Evolutionary conservation across 768 basidiomycete species (phyloP).

Genomic region (Artomyces pyxidatus): DNA sequence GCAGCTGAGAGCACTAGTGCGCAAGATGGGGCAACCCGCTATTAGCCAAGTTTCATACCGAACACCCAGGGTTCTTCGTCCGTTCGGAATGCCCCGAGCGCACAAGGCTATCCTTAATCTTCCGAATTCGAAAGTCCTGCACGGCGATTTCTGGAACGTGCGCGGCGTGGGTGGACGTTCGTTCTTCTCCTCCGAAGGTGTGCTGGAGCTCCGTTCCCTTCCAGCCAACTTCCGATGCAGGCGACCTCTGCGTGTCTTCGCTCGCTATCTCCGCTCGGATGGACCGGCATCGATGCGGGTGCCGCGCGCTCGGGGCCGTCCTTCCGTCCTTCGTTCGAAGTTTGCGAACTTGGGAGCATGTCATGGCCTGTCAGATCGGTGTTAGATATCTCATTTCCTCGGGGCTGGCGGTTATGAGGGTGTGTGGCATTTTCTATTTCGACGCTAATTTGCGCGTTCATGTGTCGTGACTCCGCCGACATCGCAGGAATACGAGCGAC

Average conservation of each 20-base stretch:
- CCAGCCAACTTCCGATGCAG: neutral
- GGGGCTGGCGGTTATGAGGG: neutral
- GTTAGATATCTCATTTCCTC: neutral
- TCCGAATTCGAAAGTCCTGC: neutral
- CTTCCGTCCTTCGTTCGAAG: neutral
- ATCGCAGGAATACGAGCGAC: neutral
- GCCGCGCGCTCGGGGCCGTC: neutral
- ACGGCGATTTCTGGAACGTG: neutral
- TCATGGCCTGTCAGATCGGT: neutral
- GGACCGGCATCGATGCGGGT: too few relatives aligned
- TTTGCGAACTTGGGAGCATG: neutral
- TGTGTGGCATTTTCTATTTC: neutral
- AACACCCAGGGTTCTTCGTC: neutral
- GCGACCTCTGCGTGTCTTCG: neutral
- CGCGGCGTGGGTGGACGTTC: neutral
- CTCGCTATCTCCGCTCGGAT: neutral
- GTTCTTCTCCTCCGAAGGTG: neutral
- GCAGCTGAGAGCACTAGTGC: too few relatives aligned
- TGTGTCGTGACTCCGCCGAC: neutral
- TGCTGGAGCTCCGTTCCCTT: neutral
- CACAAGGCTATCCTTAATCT: neutral
- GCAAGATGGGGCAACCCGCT: too few relatives aligned
- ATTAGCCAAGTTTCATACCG: too few relatives aligned
- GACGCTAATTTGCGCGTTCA: neutral
- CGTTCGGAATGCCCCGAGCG: neutral